A percentile compares a stretch with the other conserved stretches of the same genome.
Evolutionary conservation across 768 basidiomycete species (phyloP).

Genomic region (Lentinula edodes): DNA sequence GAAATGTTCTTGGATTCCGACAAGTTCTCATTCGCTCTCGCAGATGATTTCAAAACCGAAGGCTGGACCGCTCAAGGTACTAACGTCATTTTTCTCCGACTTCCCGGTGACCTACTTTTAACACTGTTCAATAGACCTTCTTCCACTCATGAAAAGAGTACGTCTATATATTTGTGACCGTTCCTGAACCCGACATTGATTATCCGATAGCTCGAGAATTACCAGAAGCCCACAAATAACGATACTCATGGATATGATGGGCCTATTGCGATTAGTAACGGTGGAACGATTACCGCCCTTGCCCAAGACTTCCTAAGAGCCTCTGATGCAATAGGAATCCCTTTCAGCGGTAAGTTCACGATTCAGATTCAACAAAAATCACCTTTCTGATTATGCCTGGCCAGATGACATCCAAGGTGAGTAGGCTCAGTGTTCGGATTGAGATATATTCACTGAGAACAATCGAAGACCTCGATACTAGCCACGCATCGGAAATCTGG

Average conservation of each 20-base stretch:
- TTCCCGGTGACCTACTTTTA: background rate
- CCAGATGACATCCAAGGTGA: slow-evolving; percentile 60
- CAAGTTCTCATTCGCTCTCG: slow-evolving; percentile 13
- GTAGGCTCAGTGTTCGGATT: background rate
- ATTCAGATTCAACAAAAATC: background rate
- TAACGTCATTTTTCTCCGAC: background rate
- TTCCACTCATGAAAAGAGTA: slow-evolving; percentile 69
- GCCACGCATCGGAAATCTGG: slow-evolving; percentile 67
- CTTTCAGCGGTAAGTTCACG: slow-evolving; percentile 52
- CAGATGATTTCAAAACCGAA: slow-evolving; percentile 68
- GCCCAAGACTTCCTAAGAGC: slow-evolving; percentile 70
- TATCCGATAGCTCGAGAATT: slow-evolving; percentile 56
- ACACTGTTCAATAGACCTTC: slow-evolving; percentile 38
- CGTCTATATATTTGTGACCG: slow-evolving; percentile 6
- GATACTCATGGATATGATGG: slow-evolving; percentile 66
- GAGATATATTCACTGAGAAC: background rate
- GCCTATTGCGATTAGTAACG: slow-evolving; percentile 70
- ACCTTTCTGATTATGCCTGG: background rate
- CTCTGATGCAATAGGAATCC: slow-evolving; percentile 53
- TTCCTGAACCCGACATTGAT: background rate
- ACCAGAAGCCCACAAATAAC: slow-evolving; percentile 68
- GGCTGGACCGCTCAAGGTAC: slow-evolving; percentile 64
- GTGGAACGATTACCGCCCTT: slow-evolving; percentile 55
- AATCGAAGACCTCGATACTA: slow-evolving; percentile 44
- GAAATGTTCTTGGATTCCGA: background rate